Conservation (phyloP, 192 early-diverging fungal genomes). For the Glomus cerebriforme region DNA sequence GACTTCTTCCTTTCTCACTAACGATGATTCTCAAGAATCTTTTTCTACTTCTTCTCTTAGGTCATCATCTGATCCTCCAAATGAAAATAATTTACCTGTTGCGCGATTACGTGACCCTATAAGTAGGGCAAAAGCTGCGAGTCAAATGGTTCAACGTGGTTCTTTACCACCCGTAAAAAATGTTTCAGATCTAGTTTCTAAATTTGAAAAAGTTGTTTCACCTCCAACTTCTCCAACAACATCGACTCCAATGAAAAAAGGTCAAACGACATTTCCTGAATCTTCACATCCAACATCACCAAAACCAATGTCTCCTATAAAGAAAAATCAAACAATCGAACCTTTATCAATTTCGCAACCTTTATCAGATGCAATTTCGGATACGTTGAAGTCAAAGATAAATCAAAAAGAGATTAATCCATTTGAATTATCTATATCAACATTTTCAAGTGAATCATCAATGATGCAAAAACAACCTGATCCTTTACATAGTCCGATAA, state of each 20-base stretch:
- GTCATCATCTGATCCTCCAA: background rate
- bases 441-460: background rate
- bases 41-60: background rate
- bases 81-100: background rate
- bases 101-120: background rate
- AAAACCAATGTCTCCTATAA: background rate
- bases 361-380: background rate
- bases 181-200: constrained; percentile 1
- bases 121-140: background rate
- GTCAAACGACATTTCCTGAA: background rate
- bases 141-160: background rate
- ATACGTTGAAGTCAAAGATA: background rate
- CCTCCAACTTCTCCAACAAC: constrained; percentile 18
- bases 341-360: background rate
- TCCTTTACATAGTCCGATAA: background rate
- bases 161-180: background rate
- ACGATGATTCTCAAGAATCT: background rate
- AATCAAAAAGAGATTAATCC: background rate
- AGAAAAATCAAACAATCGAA: background rate
- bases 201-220: constrained; percentile 16
- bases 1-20: background rate
- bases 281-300: no score
- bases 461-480: background rate
- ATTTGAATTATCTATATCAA: background rate
- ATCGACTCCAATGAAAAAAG: background rate